Percentiles rank a stretch among this genome's conserved stretches.
Evolutionary conservation across 2,329 filamentous ascomycete species (phyloP).

Genomic region (Elsinoe ampelina): DNA sequence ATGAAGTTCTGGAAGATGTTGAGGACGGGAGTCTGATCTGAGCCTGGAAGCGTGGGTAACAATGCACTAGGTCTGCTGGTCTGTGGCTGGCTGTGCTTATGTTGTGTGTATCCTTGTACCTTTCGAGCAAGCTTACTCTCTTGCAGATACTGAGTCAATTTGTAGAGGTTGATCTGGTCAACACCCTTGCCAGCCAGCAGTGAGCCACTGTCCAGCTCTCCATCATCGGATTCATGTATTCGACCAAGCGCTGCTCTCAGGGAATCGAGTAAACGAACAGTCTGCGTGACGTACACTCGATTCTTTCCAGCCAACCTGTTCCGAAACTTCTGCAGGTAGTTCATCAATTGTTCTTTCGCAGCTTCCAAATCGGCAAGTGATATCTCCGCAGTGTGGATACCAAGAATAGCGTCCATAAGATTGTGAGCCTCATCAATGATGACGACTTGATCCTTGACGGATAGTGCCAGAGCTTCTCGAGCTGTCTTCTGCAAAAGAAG

Average conservation of each 20-base stretch:
- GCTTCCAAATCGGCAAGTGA: constrained; percentile 62
- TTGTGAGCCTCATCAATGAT: constrained; percentile 98
- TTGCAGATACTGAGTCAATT: constrained; percentile 77
- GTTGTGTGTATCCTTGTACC: constrained; percentile 75
- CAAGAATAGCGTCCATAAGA: constrained; percentile 86
- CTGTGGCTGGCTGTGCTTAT: constrained; percentile 32
- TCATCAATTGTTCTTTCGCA: constrained; percentile 64
- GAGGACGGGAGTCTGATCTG: constrained; percentile 42
- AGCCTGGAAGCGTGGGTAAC: constrained; percentile 16
- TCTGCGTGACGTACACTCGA: constrained; percentile 79
- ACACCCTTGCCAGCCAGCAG: constrained; percentile 76
- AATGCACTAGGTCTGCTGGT: constrained; percentile 16
- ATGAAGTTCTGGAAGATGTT: constrained; percentile 63
- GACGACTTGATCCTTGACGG: constrained; percentile 78
- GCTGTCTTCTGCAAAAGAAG: constrained; percentile 79
- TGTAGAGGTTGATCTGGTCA: constrained; percentile 91
- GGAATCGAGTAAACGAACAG: constrained; percentile 73
- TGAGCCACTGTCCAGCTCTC: constrained; percentile 59
- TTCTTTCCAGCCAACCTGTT: constrained; percentile 86
- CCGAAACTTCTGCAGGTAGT: constrained; percentile 80
- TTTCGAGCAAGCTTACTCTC: constrained; percentile 91
- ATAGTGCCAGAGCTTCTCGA: constrained; percentile 77
- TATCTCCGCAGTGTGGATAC: constrained; percentile 73
- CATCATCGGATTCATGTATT: constrained; percentile 24
- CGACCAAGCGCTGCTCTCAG: constrained; percentile 59